Percentiles rank a stretch among this genome's conserved stretches.
Conservation (phyloP, 768 basidiomycete genomes). For the Amanita molliuscula region DNA sequence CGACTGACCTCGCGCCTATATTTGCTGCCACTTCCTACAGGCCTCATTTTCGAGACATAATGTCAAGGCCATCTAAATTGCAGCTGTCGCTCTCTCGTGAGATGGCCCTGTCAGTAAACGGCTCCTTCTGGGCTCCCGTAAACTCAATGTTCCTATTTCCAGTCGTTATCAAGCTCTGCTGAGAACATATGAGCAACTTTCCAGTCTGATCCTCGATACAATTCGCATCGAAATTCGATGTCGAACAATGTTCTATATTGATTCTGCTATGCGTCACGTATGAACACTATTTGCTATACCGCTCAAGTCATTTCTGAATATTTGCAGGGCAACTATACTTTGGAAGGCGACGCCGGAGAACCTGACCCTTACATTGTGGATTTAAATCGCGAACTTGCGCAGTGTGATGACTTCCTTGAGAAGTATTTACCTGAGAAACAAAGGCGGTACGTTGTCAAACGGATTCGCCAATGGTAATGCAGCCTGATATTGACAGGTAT, state of each 20-base stretch:
- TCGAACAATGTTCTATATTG: conserved; percentile 70
- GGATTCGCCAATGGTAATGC: not conserved
- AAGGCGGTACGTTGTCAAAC: conserved; percentile 42
- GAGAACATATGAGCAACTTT: conserved; percentile 84
- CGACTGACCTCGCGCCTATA: conserved; percentile 38
- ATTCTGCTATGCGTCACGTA: conserved; percentile 70
- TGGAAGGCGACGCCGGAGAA: conserved; percentile 78
- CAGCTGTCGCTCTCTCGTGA: conserved; percentile 74
- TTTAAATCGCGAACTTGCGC: conserved; percentile 69
- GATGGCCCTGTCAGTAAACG: conserved; percentile 69
- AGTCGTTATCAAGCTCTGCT: conserved; percentile 90
- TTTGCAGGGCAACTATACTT: conserved; percentile 70
- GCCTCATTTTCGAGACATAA: conserved; percentile 32
- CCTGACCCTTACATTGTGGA: conserved; percentile 87
- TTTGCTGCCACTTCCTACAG: conserved; percentile 38
- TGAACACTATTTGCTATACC: conserved; percentile 12
- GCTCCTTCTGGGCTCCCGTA: not conserved
- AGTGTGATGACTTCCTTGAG: conserved; percentile 62
- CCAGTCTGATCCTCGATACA: conserved; percentile 78
- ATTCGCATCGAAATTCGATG: conserved; percentile 85
- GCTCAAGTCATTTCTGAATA: conserved; percentile 8
- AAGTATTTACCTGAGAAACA: conserved; percentile 53
- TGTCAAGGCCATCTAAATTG: conserved; percentile 30
- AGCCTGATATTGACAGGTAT: conserved; percentile 41
- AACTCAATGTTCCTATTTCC: not conserved